Conservation (phyloP, 441 rosid species). For the Manihot esculenta region DNA sequence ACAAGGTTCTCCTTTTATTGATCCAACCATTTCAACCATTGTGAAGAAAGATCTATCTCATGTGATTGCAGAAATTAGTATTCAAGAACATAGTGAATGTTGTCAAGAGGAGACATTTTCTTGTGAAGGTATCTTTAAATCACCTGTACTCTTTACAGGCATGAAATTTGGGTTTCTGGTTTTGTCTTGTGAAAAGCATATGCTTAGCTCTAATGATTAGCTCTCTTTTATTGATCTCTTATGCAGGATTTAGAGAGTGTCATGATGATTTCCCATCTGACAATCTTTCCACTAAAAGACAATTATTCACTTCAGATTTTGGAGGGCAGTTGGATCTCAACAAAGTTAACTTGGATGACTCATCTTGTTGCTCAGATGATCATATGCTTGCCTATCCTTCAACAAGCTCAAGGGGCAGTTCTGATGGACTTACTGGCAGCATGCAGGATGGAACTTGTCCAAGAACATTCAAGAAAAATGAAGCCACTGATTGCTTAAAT, state of each 20-base stretch:
- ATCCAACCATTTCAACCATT: slow-evolving; percentile 23
- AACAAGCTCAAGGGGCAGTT: slow-evolving; percentile 25
- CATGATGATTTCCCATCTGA: slow-evolving; percentile 11
- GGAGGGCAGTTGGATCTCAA: slow-evolving; percentile 52
- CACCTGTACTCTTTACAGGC: background rate
- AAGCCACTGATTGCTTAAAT: slow-evolving; percentile 15
- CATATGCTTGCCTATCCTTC: slow-evolving; percentile 23
- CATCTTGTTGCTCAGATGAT: slow-evolving; percentile 32
- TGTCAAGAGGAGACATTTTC: slow-evolving; percentile 25
- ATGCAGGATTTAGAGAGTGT: slow-evolving; percentile 34
- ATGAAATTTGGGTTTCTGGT: background rate
- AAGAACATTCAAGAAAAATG: slow-evolving; percentile 11
- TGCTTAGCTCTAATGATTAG: background rate
- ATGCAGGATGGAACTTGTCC: slow-evolving; percentile 18
- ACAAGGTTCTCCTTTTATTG: slow-evolving; percentile 22
- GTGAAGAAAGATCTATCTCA: slow-evolving; percentile 26
- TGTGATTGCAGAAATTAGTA: slow-evolving; percentile 21
- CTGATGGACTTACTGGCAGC: slow-evolving; percentile 13
- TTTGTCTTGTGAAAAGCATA: slow-evolving; percentile 7
- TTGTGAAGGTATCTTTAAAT: slow-evolving; percentile 31
- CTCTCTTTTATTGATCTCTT: slow-evolving; percentile 8
- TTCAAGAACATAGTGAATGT: slow-evolving; percentile 23
- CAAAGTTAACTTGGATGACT: slow-evolving; percentile 37
- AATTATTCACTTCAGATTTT: slow-evolving; percentile 20
- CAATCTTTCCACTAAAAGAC: slow-evolving; percentile 21